phyloP scores from a whole-genome alignment of 306 rosid species.

The Begonia masoniana region DNA sequence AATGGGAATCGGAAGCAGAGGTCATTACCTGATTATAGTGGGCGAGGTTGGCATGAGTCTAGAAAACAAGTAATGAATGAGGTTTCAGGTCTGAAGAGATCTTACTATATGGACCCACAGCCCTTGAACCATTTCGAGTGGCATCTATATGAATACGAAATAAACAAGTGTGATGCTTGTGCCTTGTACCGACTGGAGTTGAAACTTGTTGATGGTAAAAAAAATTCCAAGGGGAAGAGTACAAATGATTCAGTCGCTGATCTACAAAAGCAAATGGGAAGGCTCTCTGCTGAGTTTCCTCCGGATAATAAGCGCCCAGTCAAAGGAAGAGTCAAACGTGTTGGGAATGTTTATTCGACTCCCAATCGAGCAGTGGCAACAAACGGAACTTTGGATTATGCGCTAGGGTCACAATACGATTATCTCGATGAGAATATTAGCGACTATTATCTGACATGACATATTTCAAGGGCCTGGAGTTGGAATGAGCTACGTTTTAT shows the following conservation, averaged over 20 bases:
- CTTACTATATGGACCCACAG: slow-evolving; percentile 98
- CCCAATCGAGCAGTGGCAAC: slow-evolving; percentile 39
- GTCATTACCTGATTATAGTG: slow-evolving; percentile 89
- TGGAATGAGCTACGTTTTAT: slow-evolving; percentile 5
- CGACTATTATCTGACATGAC: slow-evolving; percentile 40
- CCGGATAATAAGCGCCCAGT: slow-evolving; percentile 59
- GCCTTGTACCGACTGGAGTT: slow-evolving; percentile 87
- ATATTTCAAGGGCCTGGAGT: slow-evolving; percentile 15
- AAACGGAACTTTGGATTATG: slow-evolving; percentile 52
- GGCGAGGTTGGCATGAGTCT: slow-evolving; percentile 99
- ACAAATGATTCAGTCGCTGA: slow-evolving; percentile 82
- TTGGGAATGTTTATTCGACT: slow-evolving; percentile 44
- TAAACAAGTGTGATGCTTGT: slow-evolving; percentile 81
- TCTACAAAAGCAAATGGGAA: slow-evolving; percentile 97
- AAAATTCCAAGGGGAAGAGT: slow-evolving; percentile 58
- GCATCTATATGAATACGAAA: slow-evolving; percentile 98
- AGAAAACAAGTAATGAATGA: slow-evolving; percentile 98
- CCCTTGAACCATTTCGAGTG: slow-evolving; percentile 84
- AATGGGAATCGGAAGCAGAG: slow-evolving; percentile 99
- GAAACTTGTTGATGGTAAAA: slow-evolving; percentile 92
- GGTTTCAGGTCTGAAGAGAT: slow-evolving; percentile 84
- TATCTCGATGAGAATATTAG: slow-evolving; percentile 50
- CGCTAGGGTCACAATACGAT: slow-evolving; percentile 51
- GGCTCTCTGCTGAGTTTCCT: slow-evolving; percentile 90
- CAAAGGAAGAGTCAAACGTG: slow-evolving; percentile 61